Evolutionary conservation across 257 asterid species (phyloP).

Genomic region (Leonotis leonurus): DNA sequence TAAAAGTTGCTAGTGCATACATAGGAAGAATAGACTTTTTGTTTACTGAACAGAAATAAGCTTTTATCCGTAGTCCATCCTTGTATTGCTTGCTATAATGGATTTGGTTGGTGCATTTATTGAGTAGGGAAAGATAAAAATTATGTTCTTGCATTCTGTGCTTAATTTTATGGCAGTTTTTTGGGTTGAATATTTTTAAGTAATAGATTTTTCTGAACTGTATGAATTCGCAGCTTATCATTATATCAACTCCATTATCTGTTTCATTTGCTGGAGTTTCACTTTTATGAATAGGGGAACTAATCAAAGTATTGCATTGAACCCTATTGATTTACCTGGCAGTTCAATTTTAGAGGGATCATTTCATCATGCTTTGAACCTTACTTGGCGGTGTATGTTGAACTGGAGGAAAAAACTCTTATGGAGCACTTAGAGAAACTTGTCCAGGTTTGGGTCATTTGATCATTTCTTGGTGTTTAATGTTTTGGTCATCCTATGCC

Average conservation of each 20-base stretch:
- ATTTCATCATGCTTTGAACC: slow-evolving; percentile 97
- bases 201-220: neutral
- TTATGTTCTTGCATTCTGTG: slow-evolving; percentile 1
- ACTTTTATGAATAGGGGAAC: slow-evolving; percentile 12
- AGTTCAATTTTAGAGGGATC: slow-evolving; percentile 97
- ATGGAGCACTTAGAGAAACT: slow-evolving; percentile 96
- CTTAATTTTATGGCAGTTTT: neutral
- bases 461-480: slow-evolving; percentile 9
- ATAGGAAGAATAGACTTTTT: too few relatives aligned
- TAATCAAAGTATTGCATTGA: slow-evolving; percentile 9
- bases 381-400: slow-evolving; percentile 80
- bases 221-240: slow-evolving; percentile 5
- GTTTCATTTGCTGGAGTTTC: slow-evolving; percentile 18
- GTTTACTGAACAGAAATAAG: too few relatives aligned
- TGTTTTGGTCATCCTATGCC: neutral
- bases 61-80: neutral
- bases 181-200: neutral
- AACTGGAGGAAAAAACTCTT: slow-evolving; percentile 94
- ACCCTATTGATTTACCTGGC: slow-evolving; percentile 33
- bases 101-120: slow-evolving; percentile 5
- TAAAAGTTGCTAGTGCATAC: slow-evolving; percentile 1
- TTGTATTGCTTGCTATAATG: too few relatives aligned
- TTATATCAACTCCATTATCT: neutral
- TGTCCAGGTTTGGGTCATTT: slow-evolving; percentile 58
- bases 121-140: slow-evolving; percentile 10